Percentiles rank a stretch among this genome's conserved stretches.
Conservation (phyloP, 129 eudicot species). For the Artemisia annua region DNA sequence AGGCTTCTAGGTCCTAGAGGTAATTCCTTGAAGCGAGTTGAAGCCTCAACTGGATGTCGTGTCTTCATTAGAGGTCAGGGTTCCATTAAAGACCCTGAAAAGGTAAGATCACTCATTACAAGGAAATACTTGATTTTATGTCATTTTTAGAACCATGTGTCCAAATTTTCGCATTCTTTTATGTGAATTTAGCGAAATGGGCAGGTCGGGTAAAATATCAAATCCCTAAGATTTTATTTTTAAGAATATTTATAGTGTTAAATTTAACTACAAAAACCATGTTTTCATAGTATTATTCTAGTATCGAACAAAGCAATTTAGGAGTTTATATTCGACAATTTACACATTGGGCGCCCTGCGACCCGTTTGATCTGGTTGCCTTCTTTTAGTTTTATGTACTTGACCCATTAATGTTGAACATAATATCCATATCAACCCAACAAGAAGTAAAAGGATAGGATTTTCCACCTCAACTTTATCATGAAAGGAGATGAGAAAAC, state of each 20-base stretch:
- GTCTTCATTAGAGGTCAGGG: conserved; percentile 90
- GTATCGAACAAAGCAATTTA: no score
- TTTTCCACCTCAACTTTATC: background rate
- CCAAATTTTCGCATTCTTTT: background rate
- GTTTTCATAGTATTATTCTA: no score
- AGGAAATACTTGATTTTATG: background rate
- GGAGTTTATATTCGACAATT: no score
- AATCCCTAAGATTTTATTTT: no score
- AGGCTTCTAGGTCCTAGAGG: conserved; percentile 92
- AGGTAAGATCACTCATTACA: conserved; percentile 41
- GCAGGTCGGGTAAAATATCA: no score
- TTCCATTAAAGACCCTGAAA: conserved; percentile 81
- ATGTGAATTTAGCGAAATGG: no score
- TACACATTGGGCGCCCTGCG: no score
- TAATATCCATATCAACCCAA: background rate
- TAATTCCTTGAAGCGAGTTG: conserved; percentile 87
- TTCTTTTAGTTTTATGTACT: background rate
- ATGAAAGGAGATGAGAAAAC: background rate
- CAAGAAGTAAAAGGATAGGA: background rate
- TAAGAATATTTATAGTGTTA: no score
- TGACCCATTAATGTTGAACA: background rate
- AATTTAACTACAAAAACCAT: background rate
- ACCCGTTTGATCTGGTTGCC: no score
- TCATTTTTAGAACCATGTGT: background rate
- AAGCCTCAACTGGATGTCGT: conserved; percentile 91